Base-by-base conservation (phyloP, 2,329 filamentous ascomycete genomes). In the Remersonia thermophila region DNA sequence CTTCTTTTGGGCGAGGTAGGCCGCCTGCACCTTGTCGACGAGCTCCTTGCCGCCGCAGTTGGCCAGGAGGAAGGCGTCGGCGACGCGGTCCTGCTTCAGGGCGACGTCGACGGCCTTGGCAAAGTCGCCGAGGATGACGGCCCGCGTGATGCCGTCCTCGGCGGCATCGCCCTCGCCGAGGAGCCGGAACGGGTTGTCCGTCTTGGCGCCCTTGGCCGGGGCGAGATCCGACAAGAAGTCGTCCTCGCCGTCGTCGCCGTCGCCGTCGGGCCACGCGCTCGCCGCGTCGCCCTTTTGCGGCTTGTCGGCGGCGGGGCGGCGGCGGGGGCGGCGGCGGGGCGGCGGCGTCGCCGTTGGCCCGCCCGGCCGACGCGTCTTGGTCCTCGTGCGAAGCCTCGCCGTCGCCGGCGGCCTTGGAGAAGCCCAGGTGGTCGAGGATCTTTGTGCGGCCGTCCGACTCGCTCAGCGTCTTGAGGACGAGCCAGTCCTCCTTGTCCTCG, bases 31-130 rank as follows among this genome's bases (percentile, higher is more conserved):
- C 64, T 93, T 95, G 51, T 94, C 85, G 30, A 96, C 80, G 41
- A 93, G 81, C 47, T 86, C 82, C 55, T 93, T 85, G 33, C 89
- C 91, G 40, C 91, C 87, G 51, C 87, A 96, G 51, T 96, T 94
- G 32, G 93, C 91, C 54, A 98, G 89, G 66, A 98, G 85, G 61
- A 98, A 94, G 27, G 91, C 91, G 61, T 98, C 91, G 0, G 91
- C 91, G 55, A 96, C 77, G 36, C 87, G 78, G 46, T 93, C 78
- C 57, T 95, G 85, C 51, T 83, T 78, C 12, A 98, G 63, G 50
- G 86, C 94, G 35, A 94, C 75, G 38, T 93, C 83, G 39, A 93
- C 79, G 13, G 91, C 91, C 55, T 82, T 82, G 39, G 87, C 77
- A 51, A 98, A 98, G 45, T 93, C 75, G 7, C 91, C 91, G 8